Evolutionary conservation across 805 yeast genomes (phyloP), one percentile per base, ranked within the genome.

Genomic region (Lipomyces japonicus): DNA sequence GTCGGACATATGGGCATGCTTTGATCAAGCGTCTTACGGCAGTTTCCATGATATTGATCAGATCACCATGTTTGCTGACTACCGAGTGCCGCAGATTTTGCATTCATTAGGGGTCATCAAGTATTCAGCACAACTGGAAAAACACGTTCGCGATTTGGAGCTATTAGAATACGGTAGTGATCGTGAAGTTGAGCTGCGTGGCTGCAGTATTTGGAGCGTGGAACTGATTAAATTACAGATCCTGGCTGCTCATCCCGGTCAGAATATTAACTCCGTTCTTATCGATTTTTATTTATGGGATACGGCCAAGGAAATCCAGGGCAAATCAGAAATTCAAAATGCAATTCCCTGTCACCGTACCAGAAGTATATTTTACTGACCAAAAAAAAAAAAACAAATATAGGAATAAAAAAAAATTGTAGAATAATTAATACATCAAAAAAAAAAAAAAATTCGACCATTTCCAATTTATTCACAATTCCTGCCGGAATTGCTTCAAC

Each of bases 31-130:
- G 5, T 19, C 37, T 14, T 63, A 52, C 32, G 76, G 75, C 5
- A 42, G 44, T n/a, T 73, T 72, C 46, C 34, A 46, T 23, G 76
- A 72, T 50, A 72, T 72, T 39, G 69, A 66, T 47, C 44, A 58
- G 19, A 53, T 72, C 43, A 72, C 75, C 16, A 72, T 72, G 76
- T 73, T 72, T 60, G 76, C 76, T 14, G 76, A 72, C 55, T 72
- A 72, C 51, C 64, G 76, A 14, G 76, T 72, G 7, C 76, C 76
- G 1, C 76, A 73, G 51, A 72, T 72, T 10, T 63, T 72, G 25
- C 63, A 65, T 28, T 54, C 57, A 12, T 60, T 71, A 9, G 71
- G 72, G 2, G 69, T 73, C 40, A 35, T 72, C 21, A 39, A 48
- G 26, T 73, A 72, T 50, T 63, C 71, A 1, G 44, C 48, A 2